Percentiles rank a stretch among this genome's conserved stretches.
Conservation (phyloP, 768 basidiomycete species). For the Termitomyces sp. region DNA sequence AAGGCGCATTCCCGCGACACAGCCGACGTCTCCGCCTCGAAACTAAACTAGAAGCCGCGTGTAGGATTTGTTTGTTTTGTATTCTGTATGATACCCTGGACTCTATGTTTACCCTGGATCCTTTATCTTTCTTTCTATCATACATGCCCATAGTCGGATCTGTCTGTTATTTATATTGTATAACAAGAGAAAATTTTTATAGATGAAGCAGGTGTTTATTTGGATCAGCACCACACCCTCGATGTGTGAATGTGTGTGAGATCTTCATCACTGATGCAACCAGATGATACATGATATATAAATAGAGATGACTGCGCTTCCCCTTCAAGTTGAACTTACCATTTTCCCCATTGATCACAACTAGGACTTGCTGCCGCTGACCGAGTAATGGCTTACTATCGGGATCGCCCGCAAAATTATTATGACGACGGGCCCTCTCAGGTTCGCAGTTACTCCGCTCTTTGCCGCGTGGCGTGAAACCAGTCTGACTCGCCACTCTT, state of each 20-base stretch:
- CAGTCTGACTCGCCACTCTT: not conserved
- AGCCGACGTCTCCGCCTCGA: conserved; percentile 18
- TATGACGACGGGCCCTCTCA: conserved; percentile 15
- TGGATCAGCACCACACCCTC: not conserved
- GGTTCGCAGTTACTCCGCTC: conserved; percentile 5
- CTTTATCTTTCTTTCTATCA: not conserved
- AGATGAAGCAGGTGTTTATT: not conserved
- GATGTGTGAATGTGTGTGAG: not conserved
- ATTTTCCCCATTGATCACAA: not conserved
- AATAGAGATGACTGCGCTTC: not conserved
- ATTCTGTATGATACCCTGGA: conserved; percentile 18
- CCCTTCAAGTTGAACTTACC: not conserved
- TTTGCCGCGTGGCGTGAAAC: not conserved
- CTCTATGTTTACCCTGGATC: conserved; percentile 17
- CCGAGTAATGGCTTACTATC: conserved; percentile 13
- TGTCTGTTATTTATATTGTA: conserved; percentile 4
- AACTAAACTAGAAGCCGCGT: conserved; percentile 4
- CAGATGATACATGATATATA: not conserved
- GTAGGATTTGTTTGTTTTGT: not conserved
- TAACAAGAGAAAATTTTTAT: not conserved
- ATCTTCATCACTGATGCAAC: not conserved
- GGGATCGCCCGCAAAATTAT: conserved; percentile 16
- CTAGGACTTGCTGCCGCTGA: not conserved
- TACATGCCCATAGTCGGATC: conserved; percentile 8
- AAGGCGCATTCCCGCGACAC: conserved; percentile 39